Percentiles rank a stretch among this genome's conserved stretches.
Conservation (phyloP, 2,329 filamentous ascomycete species). For the Aureobasidium namibiae region DNA sequence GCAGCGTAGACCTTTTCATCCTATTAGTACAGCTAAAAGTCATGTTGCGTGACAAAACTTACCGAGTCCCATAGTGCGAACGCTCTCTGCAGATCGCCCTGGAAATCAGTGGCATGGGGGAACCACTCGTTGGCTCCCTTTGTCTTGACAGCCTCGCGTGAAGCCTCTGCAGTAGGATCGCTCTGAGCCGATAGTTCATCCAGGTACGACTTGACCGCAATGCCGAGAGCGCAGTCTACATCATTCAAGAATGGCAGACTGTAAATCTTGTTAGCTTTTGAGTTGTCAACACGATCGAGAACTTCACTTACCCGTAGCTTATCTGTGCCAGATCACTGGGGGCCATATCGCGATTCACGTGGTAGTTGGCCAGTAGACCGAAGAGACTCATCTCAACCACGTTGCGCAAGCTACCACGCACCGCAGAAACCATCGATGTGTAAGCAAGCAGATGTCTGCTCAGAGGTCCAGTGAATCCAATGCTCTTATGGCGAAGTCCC, state of each 20-base stretch:
- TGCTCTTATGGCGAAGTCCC: slow-evolving; percentile 70
- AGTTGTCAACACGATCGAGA: slow-evolving; percentile 21
- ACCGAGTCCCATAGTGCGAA: slow-evolving; percentile 60
- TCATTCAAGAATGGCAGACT: slow-evolving; percentile 58
- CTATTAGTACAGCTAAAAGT: slow-evolving; percentile 7
- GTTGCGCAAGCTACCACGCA: slow-evolving; percentile 72
- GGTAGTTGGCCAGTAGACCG: slow-evolving; percentile 72
- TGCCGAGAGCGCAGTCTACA: slow-evolving; percentile 66
- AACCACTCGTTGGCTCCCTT: slow-evolving; percentile 52
- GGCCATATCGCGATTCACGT: slow-evolving; percentile 56
- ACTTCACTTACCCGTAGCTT: slow-evolving; percentile 54
- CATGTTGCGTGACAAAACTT: slow-evolving; percentile 25
- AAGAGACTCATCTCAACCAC: slow-evolving; percentile 74
- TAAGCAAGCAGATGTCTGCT: slow-evolving; percentile 84
- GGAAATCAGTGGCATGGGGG: slow-evolving; percentile 50
- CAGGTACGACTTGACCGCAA: slow-evolving; percentile 71
- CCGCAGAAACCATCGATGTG: slow-evolving; percentile 70
- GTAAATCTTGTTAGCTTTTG: background rate
- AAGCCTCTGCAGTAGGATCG: slow-evolving; percentile 44
- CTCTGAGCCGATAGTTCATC: slow-evolving; percentile 58
- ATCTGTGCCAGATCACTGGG: slow-evolving; percentile 52
- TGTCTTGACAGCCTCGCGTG: slow-evolving; percentile 42
- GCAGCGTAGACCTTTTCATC: slow-evolving; percentile 46
- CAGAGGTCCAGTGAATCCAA: slow-evolving; percentile 89
- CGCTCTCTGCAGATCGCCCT: slow-evolving; percentile 49